Evolutionary conservation across 2,329 filamentous ascomycete genomes (phyloP).

Genomic region (Calonectria multiphialidica): DNA sequence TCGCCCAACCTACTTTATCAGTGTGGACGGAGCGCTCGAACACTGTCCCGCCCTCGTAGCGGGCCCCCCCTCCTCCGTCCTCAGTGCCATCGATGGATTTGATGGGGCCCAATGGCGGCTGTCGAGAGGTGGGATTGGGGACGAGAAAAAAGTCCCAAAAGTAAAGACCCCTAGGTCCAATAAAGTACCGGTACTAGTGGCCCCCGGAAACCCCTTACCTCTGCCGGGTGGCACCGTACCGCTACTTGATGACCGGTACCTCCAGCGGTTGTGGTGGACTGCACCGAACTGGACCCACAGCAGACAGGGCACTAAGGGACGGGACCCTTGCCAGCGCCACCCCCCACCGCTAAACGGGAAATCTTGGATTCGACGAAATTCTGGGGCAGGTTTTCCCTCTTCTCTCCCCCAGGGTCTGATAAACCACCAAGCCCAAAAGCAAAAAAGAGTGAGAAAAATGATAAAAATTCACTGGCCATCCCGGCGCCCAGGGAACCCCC

Average conservation of each 20-base stretch:
- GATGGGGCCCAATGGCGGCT: background rate
- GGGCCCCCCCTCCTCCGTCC: background rate
- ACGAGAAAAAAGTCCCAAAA: background rate
- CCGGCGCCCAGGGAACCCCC: background rate
- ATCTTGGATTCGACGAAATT: slow-evolving; percentile 23
- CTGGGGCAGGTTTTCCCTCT: slow-evolving; percentile 23
- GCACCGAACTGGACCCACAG: slow-evolving; percentile 19
- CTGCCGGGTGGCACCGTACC: slow-evolving; percentile 19
- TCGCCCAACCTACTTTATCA: slow-evolving; percentile 7
- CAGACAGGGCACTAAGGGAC: slow-evolving; percentile 16
- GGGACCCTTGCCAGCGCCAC: slow-evolving; percentile 27
- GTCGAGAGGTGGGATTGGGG: background rate
- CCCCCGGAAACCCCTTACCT: background rate
- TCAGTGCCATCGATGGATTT: slow-evolving; percentile 1
- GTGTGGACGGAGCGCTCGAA: background rate
- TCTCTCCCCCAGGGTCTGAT: slow-evolving; percentile 20
- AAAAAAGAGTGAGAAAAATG: slow-evolving; percentile 4
- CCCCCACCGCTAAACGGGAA: slow-evolving; percentile 20
- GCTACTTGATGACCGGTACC: slow-evolving; percentile 17
- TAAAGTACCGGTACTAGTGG: slow-evolving; percentile 21
- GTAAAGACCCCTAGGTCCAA: slow-evolving; percentile 7
- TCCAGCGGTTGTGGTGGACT: slow-evolving; percentile 3
- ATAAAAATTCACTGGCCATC: background rate
- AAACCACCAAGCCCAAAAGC: background rate
- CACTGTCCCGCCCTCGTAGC: slow-evolving; percentile 1